Percentiles rank a stretch among this genome's conserved stretches.
phyloP scores from a whole-genome alignment of 495 filamentous ascomycete species.

The Immersiella caudata region DNA sequence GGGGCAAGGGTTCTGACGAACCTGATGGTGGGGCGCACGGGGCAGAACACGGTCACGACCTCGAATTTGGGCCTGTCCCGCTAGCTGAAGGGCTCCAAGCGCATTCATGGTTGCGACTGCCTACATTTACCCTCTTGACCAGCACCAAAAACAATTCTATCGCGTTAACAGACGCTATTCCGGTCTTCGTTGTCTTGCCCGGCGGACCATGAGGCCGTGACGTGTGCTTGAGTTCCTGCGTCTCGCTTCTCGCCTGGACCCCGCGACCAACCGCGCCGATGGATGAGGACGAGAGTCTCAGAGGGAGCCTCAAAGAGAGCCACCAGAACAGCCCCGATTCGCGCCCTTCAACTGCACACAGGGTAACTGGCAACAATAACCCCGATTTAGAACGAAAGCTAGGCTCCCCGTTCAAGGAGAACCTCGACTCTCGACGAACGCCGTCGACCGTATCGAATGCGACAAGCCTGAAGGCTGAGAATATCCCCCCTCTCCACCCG shows the following conservation, averaged over 20 bases:
- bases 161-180: not conserved
- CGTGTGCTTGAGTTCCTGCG: conserved; percentile 6
- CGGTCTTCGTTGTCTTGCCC: not conserved
- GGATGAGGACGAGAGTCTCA: conserved; percentile 27
- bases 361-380: not conserved
- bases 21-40: conserved; percentile 16
- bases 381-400: not conserved
- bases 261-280: conserved; percentile 19
- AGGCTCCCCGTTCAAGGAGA: conserved; percentile 19
- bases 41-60: conserved; percentile 19
- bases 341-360: conserved; percentile 30
- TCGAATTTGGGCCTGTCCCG: not conserved
- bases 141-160: not conserved
- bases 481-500: conserved; percentile 33
- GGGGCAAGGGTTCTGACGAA: conserved; percentile 14
- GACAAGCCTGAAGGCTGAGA: conserved; percentile 27
- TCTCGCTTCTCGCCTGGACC: conserved; percentile 9
- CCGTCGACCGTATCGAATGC: conserved; percentile 18
- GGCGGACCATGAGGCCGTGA: conserved; percentile 10
- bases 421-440: conserved; percentile 18
- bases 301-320: conserved; percentile 1
- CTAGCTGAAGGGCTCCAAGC: not conserved
- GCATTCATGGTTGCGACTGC: conserved; percentile 8
- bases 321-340: conserved; percentile 25
- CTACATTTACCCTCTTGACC: not conserved